A percentile compares a stretch with the other conserved stretches of the same genome.
Evolutionary conservation across 768 basidiomycete species (phyloP).

Genomic region (Phlebiopsis gigantea): DNA sequence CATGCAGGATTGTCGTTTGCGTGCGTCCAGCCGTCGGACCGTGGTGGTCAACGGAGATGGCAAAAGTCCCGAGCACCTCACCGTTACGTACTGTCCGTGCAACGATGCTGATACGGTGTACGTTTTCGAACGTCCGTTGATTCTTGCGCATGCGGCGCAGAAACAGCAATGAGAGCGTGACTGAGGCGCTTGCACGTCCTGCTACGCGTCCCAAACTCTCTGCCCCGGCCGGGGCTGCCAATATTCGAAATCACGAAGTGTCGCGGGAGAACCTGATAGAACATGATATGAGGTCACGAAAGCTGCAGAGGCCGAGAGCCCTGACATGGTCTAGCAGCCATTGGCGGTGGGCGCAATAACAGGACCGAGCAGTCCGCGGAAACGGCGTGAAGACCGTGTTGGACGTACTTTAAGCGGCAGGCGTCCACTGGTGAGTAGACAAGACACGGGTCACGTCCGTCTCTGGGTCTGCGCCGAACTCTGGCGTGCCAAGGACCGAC

Average conservation of each 20-base stretch:
- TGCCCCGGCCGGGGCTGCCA: background rate
- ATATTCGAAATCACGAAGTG: background rate
- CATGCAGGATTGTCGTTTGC: background rate
- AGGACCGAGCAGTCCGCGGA: background rate
- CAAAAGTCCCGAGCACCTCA: constrained; percentile 7
- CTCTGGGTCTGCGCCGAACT: background rate
- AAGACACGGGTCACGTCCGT: background rate
- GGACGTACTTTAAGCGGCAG: background rate
- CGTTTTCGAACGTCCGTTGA: background rate
- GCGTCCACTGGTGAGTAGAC: background rate
- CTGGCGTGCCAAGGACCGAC: background rate
- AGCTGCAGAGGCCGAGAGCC: background rate
- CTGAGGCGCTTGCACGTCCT: background rate
- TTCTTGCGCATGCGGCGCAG: background rate
- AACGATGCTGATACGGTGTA: background rate
- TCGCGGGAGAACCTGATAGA: constrained; percentile 2
- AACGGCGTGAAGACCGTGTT: background rate
- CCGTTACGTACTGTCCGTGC: constrained; percentile 4
- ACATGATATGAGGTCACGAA: background rate
- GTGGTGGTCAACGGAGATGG: background rate
- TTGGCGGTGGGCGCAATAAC: background rate
- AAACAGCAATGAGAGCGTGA: background rate
- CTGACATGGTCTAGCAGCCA: background rate
- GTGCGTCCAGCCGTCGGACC: background rate
- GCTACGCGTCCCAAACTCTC: background rate